A percentile compares a stretch with the other conserved stretches of the same genome.
These are phyloP conservation scores for Coemansia sp. DNA, from an alignment of 192 early-diverging fungal genomes.

Conservation along the genomic window DNA sequence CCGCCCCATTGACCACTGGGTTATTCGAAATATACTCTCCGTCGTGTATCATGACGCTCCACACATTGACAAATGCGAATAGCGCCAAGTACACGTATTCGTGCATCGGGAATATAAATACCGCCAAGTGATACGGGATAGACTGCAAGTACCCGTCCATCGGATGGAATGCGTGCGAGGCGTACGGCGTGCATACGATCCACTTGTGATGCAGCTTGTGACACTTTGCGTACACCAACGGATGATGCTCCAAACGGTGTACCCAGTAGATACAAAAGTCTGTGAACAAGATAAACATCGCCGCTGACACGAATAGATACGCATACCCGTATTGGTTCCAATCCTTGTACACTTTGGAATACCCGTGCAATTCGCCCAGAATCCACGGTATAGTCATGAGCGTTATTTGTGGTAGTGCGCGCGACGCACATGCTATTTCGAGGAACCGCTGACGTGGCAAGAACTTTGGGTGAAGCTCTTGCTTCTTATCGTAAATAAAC, in stretches of 20 bases:
- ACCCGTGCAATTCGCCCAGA: slow-evolving; percentile 84
- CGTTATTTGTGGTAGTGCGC: slow-evolving; percentile 80
- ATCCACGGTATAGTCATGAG: slow-evolving; percentile 91
- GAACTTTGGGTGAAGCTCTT: slow-evolving; percentile 93
- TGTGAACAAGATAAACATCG: slow-evolving; percentile 86
- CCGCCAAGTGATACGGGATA: slow-evolving; percentile 92
- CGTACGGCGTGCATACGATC: slow-evolving; percentile 93
- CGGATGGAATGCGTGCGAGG: slow-evolving; percentile 94
- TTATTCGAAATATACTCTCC: slow-evolving; percentile 76
- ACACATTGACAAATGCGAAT: slow-evolving; percentile 89
- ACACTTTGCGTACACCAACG: slow-evolving; percentile 81
- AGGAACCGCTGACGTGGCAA: slow-evolving; percentile 85
- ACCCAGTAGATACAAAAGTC: slow-evolving; percentile 97
- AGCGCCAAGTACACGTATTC: slow-evolving; percentile 84
- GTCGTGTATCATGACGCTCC: slow-evolving; percentile 99
- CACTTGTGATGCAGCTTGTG: slow-evolving; percentile 91
- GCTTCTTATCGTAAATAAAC: slow-evolving; percentile 84
- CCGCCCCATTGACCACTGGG: slow-evolving; percentile 79
- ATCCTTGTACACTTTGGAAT: slow-evolving; percentile 82
- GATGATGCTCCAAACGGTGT: slow-evolving; percentile 92
- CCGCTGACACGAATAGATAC: slow-evolving; percentile 68
- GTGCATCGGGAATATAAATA: slow-evolving; percentile 89
- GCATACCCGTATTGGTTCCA: slow-evolving; percentile 70
- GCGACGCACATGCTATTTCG: slow-evolving; percentile 81
- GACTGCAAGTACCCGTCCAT: slow-evolving; percentile 96